These are phyloP conservation scores for Skeletonema costatum DNA, from an alignment of 108 stramenopile species.

Conservation along the genomic window DNA sequence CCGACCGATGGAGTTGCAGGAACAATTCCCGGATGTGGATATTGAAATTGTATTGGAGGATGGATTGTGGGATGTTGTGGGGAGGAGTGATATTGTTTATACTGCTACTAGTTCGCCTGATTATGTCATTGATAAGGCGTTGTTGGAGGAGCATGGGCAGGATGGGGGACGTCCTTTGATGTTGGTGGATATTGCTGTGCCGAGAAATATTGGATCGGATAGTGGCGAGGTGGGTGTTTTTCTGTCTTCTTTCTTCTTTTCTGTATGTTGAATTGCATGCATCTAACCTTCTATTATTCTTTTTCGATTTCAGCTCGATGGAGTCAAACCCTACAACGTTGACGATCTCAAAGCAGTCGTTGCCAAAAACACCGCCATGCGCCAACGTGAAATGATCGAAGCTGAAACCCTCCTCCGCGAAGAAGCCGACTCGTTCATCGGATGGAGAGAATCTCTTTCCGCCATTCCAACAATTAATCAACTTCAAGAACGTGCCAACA, in stretches of 20 bases:
- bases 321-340: slow-evolving; percentile 93
- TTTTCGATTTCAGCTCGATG: slow-evolving; percentile 54
- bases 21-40: slow-evolving; percentile 92
- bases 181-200: slow-evolving; percentile 99
- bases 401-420: slow-evolving; percentile 91
- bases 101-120: slow-evolving; percentile 90
- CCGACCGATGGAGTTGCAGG: slow-evolving; percentile 81
- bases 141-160: slow-evolving; percentile 81
- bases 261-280: neutral
- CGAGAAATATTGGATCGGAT: slow-evolving; percentile 94
- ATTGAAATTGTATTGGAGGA: slow-evolving; percentile 90
- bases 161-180: slow-evolving; percentile 83
- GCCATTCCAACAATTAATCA: slow-evolving; percentile 96
- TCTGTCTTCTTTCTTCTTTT: neutral
- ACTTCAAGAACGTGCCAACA: slow-evolving; percentile 94
- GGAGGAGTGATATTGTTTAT: slow-evolving; percentile 93
- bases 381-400: slow-evolving; percentile 97
- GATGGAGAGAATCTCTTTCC: slow-evolving; percentile 94
- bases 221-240: slow-evolving; percentile 64
- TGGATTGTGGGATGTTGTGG: slow-evolving; percentile 91
- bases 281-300: neutral
- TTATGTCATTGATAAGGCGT: slow-evolving; percentile 80
- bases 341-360: slow-evolving; percentile 98
- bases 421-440: slow-evolving; percentile 84
- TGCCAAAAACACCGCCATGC: slow-evolving; percentile 96